These are phyloP conservation scores for Tylopilus orsonianus DNA, from an alignment of 1,284 basidiomycete genomes.

Conservation along the genomic window DNA sequence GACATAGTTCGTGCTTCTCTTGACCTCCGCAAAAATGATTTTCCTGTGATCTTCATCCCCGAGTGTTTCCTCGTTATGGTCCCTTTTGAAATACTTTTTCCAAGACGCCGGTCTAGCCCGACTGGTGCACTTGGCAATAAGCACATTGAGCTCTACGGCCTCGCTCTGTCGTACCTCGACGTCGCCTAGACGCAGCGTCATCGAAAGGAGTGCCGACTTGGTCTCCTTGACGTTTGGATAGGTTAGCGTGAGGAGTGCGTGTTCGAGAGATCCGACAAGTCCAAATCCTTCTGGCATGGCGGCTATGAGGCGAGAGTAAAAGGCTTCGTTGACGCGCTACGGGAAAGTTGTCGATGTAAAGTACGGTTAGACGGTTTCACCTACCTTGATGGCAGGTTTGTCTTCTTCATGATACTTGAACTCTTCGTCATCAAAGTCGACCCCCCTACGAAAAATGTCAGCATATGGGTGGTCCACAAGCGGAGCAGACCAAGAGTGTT, in stretches of 20 bases:
- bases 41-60: conserved; percentile 35
- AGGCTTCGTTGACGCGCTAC: conserved; percentile 76
- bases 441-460: conserved; percentile 52
- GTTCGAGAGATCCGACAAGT: conserved; percentile 68
- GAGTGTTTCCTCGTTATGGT: conserved; percentile 28
- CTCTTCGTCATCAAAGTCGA: conserved; percentile 83
- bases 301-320: conserved; percentile 60
- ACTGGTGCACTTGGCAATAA: conserved; percentile 83
- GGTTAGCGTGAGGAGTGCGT: conserved; percentile 67
- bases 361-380: background rate
- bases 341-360: conserved; percentile 4
- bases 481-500: background rate
- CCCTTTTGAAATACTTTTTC: conserved; percentile 67
- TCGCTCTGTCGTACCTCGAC: conserved; percentile 60
- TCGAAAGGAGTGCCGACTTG: conserved; percentile 65
- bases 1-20: conserved; percentile 58
- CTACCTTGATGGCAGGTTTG: conserved; percentile 72
- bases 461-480: background rate
- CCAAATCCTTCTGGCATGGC: conserved; percentile 43
- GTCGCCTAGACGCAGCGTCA: conserved; percentile 76
- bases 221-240: conserved; percentile 67
- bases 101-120: conserved; percentile 72
- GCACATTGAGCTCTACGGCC: conserved; percentile 75
- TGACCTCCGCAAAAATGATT: conserved; percentile 51
- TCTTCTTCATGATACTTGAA: conserved; percentile 62